phyloP scores from a whole-genome alignment of 2,329 filamentous ascomycete species.

The Arthrobotrys sinensis region DNA sequence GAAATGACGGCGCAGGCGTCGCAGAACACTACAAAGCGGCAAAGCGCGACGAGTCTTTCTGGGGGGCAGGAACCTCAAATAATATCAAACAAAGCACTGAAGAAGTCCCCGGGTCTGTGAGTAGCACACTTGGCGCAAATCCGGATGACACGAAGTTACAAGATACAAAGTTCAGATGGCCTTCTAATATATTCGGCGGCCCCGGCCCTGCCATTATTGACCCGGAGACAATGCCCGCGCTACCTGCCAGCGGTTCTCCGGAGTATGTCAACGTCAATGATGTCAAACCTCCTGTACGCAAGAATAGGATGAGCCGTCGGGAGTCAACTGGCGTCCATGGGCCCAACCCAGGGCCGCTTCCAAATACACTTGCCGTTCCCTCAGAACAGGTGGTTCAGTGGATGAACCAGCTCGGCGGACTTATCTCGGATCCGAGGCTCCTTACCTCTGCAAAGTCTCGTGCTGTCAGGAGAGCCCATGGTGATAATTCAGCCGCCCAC shows the following conservation, averaged over 20 bases:
- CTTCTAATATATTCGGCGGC: neutral
- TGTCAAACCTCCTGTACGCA: neutral
- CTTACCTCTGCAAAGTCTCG: no score
- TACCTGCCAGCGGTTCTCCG: no score
- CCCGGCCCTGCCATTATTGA: neutral
- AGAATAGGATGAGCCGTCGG: neutral
- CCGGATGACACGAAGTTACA: neutral
- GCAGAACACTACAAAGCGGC: neutral
- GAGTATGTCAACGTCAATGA: no score
- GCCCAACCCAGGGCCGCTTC: neutral
- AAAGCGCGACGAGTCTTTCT: conserved; percentile 18
- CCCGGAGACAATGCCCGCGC: neutral
- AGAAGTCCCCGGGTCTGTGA: no score
- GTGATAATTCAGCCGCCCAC: neutral
- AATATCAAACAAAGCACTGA: no score
- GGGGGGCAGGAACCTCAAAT: neutral
- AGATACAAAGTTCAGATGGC: neutral
- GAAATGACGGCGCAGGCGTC: conserved; percentile 9
- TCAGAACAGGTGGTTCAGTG: neutral
- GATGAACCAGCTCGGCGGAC: neutral
- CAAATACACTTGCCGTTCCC: neutral
- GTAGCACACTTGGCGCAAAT: neutral
- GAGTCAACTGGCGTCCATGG: neutral
- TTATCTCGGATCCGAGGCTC: neutral
- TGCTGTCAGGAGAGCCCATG: no score